These are phyloP conservation scores for Colletotrichum shisoi DNA, from an alignment of 2,329 filamentous ascomycete species.

Conservation along the genomic window DNA sequence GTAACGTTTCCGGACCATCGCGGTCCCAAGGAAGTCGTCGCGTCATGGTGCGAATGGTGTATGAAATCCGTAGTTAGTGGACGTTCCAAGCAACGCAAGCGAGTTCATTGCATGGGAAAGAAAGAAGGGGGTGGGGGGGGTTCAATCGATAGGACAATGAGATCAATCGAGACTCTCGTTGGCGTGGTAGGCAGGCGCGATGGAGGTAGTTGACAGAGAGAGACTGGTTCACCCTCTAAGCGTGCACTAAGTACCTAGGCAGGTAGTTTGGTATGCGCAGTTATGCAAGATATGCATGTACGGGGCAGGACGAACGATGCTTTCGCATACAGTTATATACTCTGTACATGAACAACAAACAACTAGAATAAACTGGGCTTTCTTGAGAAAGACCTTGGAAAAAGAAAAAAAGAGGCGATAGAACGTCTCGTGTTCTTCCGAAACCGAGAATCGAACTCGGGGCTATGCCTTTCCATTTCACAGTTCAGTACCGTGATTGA, in stretches of 20 bases:
- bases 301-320: neutral
- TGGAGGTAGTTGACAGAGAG: neutral
- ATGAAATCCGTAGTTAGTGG: neutral
- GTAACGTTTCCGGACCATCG: constrained; percentile 11
- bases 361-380: too few species aligned
- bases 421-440: too few species aligned
- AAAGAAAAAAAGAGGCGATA: too few species aligned
- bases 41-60: constrained; percentile 51
- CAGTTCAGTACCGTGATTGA: too few species aligned
- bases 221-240: neutral
- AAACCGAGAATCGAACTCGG: too few species aligned
- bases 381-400: too few species aligned
- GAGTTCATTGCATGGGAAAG: neutral
- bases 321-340: too few species aligned
- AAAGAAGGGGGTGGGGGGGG: neutral
- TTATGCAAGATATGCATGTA: neutral
- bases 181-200: neutral
- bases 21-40: constrained; percentile 58
- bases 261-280: neutral
- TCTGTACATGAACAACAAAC: too few species aligned
- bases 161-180: neutral
- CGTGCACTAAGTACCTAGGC: too few species aligned
- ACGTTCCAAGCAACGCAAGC: neutral
- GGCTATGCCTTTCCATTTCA: too few species aligned
- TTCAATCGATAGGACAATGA: neutral